Conservation (phyloP, 768 basidiomycete species). For the Termitomyces sp. region DNA sequence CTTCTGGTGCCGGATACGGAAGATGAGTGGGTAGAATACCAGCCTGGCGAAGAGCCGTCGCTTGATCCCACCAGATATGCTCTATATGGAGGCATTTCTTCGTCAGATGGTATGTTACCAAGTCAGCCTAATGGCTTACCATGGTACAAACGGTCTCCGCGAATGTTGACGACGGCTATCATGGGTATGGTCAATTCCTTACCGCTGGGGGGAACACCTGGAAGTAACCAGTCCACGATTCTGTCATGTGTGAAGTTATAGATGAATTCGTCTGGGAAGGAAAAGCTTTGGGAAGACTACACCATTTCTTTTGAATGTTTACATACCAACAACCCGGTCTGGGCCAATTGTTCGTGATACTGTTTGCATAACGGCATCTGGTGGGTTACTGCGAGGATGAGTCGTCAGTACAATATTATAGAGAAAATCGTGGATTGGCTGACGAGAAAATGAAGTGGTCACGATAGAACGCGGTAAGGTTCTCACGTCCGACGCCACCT, state of each 20-base stretch:
- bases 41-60: conserved; percentile 29
- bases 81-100: conserved; percentile 17
- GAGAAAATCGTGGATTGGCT: conserved; percentile 8
- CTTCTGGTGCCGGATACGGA: conserved; percentile 19
- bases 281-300: background rate
- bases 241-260: conserved; percentile 39
- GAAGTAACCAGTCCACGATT: conserved; percentile 42
- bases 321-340: conserved; percentile 44
- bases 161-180: conserved; percentile 50
- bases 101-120: background rate
- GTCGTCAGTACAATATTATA: background rate
- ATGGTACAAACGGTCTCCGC: conserved; percentile 31
- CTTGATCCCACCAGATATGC: conserved; percentile 43
- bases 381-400: conserved; percentile 33
- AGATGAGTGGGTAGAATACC: conserved; percentile 29
- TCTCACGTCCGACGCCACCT: conserved; percentile 46
- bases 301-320: background rate
- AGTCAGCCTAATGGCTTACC: conserved; percentile 16
- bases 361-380: conserved; percentile 35
- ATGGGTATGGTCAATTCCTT: conserved; percentile 44
- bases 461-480: conserved; percentile 46
- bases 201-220: conserved; percentile 47
- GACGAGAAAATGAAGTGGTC: conserved; percentile 51
- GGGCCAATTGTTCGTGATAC: conserved; percentile 47
- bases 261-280: conserved; percentile 43